Base-by-base conservation (phyloP, 1,139 yeast species). In the Saccharomyces hybrid region DNA sequence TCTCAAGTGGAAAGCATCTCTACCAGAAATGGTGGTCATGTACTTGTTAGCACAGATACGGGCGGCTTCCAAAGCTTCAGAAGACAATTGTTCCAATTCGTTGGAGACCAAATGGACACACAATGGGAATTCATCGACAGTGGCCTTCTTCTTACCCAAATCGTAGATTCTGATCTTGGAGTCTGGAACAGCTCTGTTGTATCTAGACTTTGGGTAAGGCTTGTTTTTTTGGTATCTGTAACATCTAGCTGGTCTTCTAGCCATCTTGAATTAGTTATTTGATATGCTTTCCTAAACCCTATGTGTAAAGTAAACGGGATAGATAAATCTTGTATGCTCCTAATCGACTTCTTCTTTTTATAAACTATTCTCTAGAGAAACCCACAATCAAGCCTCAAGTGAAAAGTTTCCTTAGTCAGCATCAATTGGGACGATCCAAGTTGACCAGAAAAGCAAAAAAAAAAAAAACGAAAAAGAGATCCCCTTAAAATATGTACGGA, bases 221-320 rank as follows among this genome's bases (percentile, higher is more conserved):
- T 93, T 93, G 96, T 95, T 95, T 88, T 95, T 93, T 86, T 97
- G 95, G 95, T 91, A 93, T 84, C 99, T 90, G 97, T 93, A 93
- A 86, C 99, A 93, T 86, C 98, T 89, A 86, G 99, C 99, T 81
- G 99, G 99, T 88, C 99, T 93, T 83, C 99, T 91, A 79, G 99
- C 98, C 99, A 93, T 93, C 78, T 86, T 88, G 83, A 68, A 67
- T 38, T 28, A 42, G 25, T 50, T 42, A n/a, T 27, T 50, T 31
- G 38, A 27, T 42, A 47, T 27, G 9, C 38, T 50, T 27, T 25
- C 32, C 23, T 16, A 16, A 16, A 16, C 20, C 20, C 20, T 16
- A 16, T 16, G 20, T 16, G 20, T 16, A 16, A 16, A 16, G 20
- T 16, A 16, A 16, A 16, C 20, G 20, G 20, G 20, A 16, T 16